Base-by-base conservation (phyloP, 768 basidiomycete genomes). In the Russula abietina region DNA sequence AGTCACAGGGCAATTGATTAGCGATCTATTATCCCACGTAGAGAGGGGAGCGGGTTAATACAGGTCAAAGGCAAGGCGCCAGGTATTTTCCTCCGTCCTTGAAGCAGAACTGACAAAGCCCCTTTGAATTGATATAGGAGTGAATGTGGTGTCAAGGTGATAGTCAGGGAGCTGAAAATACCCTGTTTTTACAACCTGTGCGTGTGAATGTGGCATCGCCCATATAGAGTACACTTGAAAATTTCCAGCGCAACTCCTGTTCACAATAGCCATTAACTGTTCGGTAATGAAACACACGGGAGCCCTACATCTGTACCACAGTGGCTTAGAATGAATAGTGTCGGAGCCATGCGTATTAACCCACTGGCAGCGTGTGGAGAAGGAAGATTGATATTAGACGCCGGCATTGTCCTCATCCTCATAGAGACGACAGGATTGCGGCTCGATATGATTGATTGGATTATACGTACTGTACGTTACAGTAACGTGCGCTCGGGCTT, bases 181-280 rank as follows among this genome's bases (percentile, higher is more conserved):
- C 61, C 57, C n/a, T 58, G 43, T 16, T 36, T 58, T 19, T 53
- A 46, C 26, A 62, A 62, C 43, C 50, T 58, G 45, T 62, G 24
- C 28, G 43, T 53, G 8, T 33, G n/a, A 16, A 10, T 4, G 14
- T 11, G 6, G 14, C n/a, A 51, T 43, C 38, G 8, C 6, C 26
- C 3, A 10, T 33, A 4, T 43, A n/a, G n/a, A n/a, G n/a, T n/a
- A 4, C 39, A 26, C 56, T 71, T 74, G 65, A 74, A 66, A 51
- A 32, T 33, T 10, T 43, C 16, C 22, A 4, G 32, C n/a, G 24
- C 26, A 30, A 33, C 38, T 2, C 30, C 39, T 14, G 39, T 62
- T 50, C 32, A 22, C 55, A 56, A 61, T 36, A 5, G 17, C 5
- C 49, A 41, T 26, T 24, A 7, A 14, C 36, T 36, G 36, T 36